These are phyloP conservation scores for Trichoderma hamatum DNA, from an alignment of 2,329 filamentous ascomycete genomes.

Conservation along the genomic window DNA sequence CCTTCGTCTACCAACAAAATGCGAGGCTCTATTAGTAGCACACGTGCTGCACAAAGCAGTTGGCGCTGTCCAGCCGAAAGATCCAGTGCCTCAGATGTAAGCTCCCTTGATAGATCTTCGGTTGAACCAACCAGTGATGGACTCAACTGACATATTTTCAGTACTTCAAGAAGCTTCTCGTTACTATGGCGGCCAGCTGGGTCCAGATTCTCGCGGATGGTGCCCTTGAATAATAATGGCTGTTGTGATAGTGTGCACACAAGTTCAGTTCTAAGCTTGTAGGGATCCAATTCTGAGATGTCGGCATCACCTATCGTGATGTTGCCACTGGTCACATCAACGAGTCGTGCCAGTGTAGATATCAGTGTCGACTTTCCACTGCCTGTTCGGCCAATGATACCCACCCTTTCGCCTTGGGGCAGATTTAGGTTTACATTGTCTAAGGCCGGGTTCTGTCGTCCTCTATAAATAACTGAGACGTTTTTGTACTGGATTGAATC, in stretches of 20 bases:
- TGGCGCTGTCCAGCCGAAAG: neutral
- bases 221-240: neutral
- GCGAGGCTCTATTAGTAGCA: neutral
- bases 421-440: neutral
- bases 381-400: neutral
- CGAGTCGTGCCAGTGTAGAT: constrained; percentile 1
- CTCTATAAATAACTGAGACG: no score
- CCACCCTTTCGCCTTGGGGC: neutral
- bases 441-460: neutral
- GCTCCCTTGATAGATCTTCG: no score
- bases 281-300: no score
- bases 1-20: neutral
- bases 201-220: neutral
- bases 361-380: constrained; percentile 4
- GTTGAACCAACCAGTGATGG: neutral
- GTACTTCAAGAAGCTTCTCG: neutral
- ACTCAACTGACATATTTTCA: neutral
- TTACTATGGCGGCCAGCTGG: neutral
- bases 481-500: no score
- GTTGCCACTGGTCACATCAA: neutral
- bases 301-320: neutral
- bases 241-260: neutral
- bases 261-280: no score
- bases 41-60: neutral
- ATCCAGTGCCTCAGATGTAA: neutral